phyloP scores from a whole-genome alignment of 805 yeast genomes.

The Candida maris region DNA sequence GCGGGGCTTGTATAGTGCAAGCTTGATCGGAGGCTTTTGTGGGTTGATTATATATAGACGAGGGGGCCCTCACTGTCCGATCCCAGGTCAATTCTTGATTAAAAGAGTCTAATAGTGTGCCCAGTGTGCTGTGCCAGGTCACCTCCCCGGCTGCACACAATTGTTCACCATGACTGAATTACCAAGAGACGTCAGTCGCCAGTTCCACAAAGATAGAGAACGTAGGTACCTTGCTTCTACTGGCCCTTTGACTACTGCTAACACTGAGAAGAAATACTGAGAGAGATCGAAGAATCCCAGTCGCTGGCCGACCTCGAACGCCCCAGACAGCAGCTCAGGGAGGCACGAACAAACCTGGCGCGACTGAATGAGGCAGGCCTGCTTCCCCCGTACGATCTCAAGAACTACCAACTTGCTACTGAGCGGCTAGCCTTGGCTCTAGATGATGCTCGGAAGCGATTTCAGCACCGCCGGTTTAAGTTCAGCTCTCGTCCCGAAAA shows the following conservation, averaged over 20 bases:
- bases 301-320: conserved; percentile 2
- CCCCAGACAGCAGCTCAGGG: conserved; percentile 12
- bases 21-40: too few relatives aligned
- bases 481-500: conserved; percentile 10
- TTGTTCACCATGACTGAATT: background rate
- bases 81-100: too few relatives aligned
- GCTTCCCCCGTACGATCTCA: conserved; percentile 27
- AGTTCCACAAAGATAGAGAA: background rate
- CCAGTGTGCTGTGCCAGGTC: too few relatives aligned
- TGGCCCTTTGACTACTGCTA: too few relatives aligned
- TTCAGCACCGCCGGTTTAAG: conserved; percentile 17
- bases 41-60: too few relatives aligned
- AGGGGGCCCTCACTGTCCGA: too few relatives aligned
- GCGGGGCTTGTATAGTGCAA: too few relatives aligned
- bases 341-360: conserved; percentile 18
- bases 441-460: conserved; percentile 18
- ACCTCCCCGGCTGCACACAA: too few relatives aligned
- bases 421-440: conserved; percentile 17
- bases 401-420: conserved; percentile 15
- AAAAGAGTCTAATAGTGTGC: too few relatives aligned
- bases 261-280: conserved; percentile 5
- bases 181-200: background rate
- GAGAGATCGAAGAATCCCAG: conserved; percentile 2
- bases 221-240: too few relatives aligned
- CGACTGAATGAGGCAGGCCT: conserved; percentile 6